A percentile compares a stretch with the other conserved stretches of the same genome.
Evolutionary conservation across 441 rosid species (phyloP).

Genomic region (Aleurites moluccanus): DNA sequence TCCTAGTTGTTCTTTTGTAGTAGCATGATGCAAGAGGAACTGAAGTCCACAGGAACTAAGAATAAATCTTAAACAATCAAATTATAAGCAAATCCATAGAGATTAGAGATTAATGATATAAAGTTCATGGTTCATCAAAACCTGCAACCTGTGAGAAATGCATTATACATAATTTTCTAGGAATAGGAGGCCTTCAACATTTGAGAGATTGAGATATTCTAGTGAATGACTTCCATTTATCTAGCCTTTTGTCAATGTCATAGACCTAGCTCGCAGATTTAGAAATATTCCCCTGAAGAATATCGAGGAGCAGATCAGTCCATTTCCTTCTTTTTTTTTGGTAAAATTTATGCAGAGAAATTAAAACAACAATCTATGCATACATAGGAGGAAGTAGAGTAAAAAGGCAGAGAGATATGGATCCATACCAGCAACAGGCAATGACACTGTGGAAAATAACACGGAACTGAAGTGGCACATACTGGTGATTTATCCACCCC

Average conservation of each 20-base stretch:
- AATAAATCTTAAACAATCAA: background rate
- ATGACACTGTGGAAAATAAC: slow-evolving; percentile 64
- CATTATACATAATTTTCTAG: background rate
- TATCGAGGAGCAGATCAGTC: background rate
- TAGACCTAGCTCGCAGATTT: slow-evolving; percentile 65
- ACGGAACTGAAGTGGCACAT: slow-evolving; percentile 77
- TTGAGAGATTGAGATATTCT: background rate
- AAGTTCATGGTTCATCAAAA: background rate
- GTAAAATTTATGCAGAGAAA: background rate
- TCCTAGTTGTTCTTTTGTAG: background rate
- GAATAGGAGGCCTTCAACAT: background rate
- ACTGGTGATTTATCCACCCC: slow-evolving; percentile 90
- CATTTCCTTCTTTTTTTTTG: background rate
- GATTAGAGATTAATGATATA: background rate
- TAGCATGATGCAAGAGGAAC: too few species aligned
- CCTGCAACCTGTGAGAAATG: background rate
- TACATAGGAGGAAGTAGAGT: background rate
- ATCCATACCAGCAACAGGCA: slow-evolving; percentile 70
- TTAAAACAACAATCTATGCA: background rate
- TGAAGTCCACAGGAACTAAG: background rate
- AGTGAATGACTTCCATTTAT: slow-evolving; percentile 15
- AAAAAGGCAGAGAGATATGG: background rate
- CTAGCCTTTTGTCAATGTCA: slow-evolving; percentile 53
- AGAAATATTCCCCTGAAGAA: slow-evolving; percentile 85
- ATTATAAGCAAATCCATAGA: background rate